Percentiles rank a stretch among this genome's conserved stretches.
Evolutionary conservation across 2,329 filamentous ascomycete species (phyloP).

Genomic region (Geosmithia putterillii): DNA sequence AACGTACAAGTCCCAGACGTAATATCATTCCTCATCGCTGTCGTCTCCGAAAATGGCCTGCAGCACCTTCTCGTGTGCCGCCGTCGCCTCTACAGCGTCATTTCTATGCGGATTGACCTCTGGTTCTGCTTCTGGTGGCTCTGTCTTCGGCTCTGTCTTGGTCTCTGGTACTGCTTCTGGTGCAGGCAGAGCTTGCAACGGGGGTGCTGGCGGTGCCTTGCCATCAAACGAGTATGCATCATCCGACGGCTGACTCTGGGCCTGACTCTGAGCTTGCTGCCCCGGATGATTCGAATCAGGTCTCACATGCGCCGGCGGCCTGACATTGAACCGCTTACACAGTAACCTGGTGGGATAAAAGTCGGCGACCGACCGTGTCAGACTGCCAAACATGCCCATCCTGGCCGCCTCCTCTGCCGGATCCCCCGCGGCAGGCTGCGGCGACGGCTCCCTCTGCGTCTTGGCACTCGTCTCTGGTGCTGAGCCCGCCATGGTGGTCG

Average conservation of each 20-base stretch:
- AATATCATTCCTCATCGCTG: slow-evolving; percentile 34
- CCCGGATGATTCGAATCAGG: slow-evolving; percentile 28
- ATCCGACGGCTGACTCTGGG: background rate
- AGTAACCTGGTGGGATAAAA: slow-evolving; percentile 76
- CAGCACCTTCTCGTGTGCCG: slow-evolving; percentile 72
- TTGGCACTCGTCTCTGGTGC: slow-evolving; percentile 13
- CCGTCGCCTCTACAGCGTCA: slow-evolving; percentile 49
- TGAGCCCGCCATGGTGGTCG: slow-evolving; percentile 13
- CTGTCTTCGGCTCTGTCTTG: background rate
- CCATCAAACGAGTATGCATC: slow-evolving; percentile 3
- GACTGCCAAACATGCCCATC: slow-evolving; percentile 81
- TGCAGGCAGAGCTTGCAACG: background rate
- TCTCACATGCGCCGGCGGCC: slow-evolving; percentile 51
- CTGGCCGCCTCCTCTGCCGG: slow-evolving; percentile 78
- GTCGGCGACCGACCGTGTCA: slow-evolving; percentile 61
- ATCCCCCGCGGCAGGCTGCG: too few species aligned
- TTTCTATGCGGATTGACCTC: slow-evolving; percentile 63
- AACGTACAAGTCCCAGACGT: slow-evolving; percentile 5
- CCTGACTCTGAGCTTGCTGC: background rate
- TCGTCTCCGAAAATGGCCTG: slow-evolving; percentile 79
- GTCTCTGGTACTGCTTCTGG: background rate
- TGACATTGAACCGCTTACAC: slow-evolving; percentile 94
- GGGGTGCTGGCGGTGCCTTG: background rate
- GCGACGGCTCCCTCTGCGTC: too few species aligned
- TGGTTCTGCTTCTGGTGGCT: slow-evolving; percentile 8